A percentile compares a stretch with the other conserved stretches of the same genome.
Conservation (phyloP, 169 alveolate genomes). For the Eimeria praecox region DNA sequence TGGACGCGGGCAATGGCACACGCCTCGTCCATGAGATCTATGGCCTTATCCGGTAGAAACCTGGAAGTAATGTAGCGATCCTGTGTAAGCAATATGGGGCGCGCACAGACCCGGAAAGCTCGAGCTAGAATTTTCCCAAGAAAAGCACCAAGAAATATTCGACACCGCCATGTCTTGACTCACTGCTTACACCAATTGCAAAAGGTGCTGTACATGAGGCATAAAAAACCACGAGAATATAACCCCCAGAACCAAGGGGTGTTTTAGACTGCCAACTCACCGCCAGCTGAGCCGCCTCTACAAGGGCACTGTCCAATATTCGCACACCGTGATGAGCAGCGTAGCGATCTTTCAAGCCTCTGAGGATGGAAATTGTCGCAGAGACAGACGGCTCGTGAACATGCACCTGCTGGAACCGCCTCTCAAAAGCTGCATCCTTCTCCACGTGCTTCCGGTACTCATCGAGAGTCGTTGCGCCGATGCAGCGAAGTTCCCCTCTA, state of each 20-base stretch:
- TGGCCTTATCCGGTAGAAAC: slow-evolving; percentile 92
- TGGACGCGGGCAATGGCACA: slow-evolving; percentile 92
- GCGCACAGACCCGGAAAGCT: neutral
- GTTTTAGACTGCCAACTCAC: slow-evolving; percentile 78
- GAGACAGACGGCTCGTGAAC: slow-evolving; percentile 94
- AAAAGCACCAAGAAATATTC: neutral
- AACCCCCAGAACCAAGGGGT: neutral
- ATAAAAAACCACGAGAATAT: neutral
- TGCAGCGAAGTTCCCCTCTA: slow-evolving; percentile 81
- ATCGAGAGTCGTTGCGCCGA: slow-evolving; percentile 95
- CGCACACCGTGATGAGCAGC: slow-evolving; percentile 95
- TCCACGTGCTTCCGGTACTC: slow-evolving; percentile 94
- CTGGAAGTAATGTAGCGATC: slow-evolving; percentile 83
- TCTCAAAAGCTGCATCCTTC: slow-evolving; percentile 94
- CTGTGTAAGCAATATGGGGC: neutral
- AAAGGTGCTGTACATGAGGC: neutral
- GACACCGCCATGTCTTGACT: neutral
- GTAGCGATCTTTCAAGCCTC: slow-evolving; percentile 93
- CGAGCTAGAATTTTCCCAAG: neutral
- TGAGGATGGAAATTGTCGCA: slow-evolving; percentile 92
- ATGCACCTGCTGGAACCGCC: slow-evolving; percentile 92
- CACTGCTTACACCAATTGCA: neutral
- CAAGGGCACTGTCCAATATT: slow-evolving; percentile 92
- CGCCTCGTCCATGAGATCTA: slow-evolving; percentile 93
- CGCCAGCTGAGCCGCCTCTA: slow-evolving; percentile 92